Evolutionary conservation across 345 rosid species (phyloP).

Genomic region (Trapa incisa): DNA sequence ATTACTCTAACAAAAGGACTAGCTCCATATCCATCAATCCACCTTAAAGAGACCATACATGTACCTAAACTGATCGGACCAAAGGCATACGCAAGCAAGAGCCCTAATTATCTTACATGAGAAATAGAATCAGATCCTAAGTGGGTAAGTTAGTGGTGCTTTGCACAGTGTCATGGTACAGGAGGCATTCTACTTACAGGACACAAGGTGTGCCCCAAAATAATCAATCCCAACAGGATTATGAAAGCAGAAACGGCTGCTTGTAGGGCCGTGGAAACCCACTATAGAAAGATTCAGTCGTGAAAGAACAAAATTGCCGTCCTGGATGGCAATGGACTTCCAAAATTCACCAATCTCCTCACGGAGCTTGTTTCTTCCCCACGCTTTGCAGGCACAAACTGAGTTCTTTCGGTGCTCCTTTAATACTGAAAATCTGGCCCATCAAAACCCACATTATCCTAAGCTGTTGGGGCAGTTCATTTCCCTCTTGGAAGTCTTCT

Average conservation of each 20-base stretch:
- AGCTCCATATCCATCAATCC: conserved; percentile 19
- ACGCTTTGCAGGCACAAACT: conserved; percentile 1
- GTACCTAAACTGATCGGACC: conserved; percentile 26
- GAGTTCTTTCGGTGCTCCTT: conserved; percentile 2
- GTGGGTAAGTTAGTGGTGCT: conserved; percentile 42
- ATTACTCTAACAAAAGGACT: conserved; percentile 9
- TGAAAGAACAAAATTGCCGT: not conserved
- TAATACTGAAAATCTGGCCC: not conserved
- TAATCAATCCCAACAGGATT: conserved; percentile 21
- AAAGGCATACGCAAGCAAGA: conserved; percentile 15
- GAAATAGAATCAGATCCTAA: conserved; percentile 32
- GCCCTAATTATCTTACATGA: conserved; percentile 25
- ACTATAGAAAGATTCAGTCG: not conserved
- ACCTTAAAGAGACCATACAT: conserved; percentile 29
- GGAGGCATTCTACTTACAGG: conserved; percentile 4
- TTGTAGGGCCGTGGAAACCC: not conserved
- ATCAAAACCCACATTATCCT: conserved; percentile 2
- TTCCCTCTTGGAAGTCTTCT: not conserved
- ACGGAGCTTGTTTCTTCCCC: conserved; percentile 1
- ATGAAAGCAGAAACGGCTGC: conserved; percentile 11
- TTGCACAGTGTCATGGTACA: conserved; percentile 33
- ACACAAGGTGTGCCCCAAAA: conserved; percentile 6
- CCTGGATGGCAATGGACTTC: not conserved
- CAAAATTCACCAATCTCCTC: not conserved
- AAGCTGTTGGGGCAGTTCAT: not conserved